Evolutionary conservation across 179 eudicot genomes (phyloP), one percentile per base, ranked within the genome.

Genomic region (Vitellaria paradoxa): DNA sequence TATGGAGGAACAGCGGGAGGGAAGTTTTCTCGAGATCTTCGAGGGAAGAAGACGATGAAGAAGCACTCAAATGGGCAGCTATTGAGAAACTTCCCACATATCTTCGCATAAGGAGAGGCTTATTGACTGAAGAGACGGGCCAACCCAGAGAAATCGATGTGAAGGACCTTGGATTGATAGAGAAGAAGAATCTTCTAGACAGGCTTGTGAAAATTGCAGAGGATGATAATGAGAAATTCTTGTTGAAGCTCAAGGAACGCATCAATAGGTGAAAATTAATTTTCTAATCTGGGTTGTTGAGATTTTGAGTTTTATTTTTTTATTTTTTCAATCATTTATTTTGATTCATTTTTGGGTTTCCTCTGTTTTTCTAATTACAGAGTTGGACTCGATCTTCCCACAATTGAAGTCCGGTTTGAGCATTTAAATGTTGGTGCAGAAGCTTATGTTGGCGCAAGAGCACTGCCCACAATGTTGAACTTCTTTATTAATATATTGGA

Each of bases 31-130:
- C 97, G 12, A 75, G 71, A 37, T 91, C 97, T 6, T 81, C 81
- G 3, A 24, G 80, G 2, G 94, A 86, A 8, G 90, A 88, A 82
- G 92, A 91, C 40, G 98, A 93, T 70, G 98, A 93, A 79, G 98
- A 93, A 70, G 97, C 97, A n/a, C 79, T 93, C 2, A 92, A 79
- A 80, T 93, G 98, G 98, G 97, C 98, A 26, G 93, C 98, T 2
- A 78, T 93, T 24, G 95, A 93, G 82, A 93, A 85, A 71, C 85
- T 93, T 9, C 98, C 97, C 0, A 93, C 97, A 3, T 87, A 90
- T 79, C 82, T 81, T 50, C 86, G 95, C 4, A 78, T 91, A 18
- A 85, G 88, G 65, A 88, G 91, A 80, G 93, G 98, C 9, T 82
- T 94, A 40, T 75, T 94, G 56, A 84, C 75, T 21, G 93, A 87